Evolutionary conservation across 208 protist genomes (phyloP).

Genomic region (Acanthamoeba culbertsoni): DNA sequence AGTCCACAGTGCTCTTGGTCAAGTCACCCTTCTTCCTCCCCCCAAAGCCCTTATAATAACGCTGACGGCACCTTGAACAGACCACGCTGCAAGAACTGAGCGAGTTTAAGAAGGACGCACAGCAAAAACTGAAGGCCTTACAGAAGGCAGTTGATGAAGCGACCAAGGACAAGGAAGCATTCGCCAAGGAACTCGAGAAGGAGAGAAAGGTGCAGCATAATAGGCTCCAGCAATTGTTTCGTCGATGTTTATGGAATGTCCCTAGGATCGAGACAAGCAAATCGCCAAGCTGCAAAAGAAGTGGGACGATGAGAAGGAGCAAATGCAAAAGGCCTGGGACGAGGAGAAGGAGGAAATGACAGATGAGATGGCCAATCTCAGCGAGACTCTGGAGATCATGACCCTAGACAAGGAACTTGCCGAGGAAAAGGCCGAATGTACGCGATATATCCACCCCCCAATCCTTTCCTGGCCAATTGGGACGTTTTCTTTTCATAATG

Average conservation of each 20-base stretch:
- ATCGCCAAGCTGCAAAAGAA: slow-evolving; percentile 46
- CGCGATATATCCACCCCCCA: background rate
- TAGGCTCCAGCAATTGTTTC: background rate
- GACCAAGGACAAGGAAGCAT: background rate
- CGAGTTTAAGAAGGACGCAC: slow-evolving; percentile 55
- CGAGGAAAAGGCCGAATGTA: slow-evolving; percentile 52
- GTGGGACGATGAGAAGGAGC: slow-evolving; percentile 43
- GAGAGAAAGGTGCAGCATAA: slow-evolving; percentile 21
- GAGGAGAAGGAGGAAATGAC: slow-evolving; percentile 57
- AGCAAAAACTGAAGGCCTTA: slow-evolving; percentile 41
- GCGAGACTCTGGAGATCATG: slow-evolving; percentile 57
- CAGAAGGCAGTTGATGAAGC: slow-evolving; percentile 30
- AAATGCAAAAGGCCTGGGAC: slow-evolving; percentile 27
- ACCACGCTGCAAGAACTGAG: slow-evolving; percentile 39
- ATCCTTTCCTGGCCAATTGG: background rate
- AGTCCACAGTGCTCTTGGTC: background rate
- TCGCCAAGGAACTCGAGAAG: slow-evolving; percentile 45
- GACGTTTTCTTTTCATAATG: background rate
- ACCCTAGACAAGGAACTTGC: slow-evolving; percentile 58
- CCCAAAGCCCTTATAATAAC: background rate
- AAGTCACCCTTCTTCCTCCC: background rate
- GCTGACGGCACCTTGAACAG: background rate
- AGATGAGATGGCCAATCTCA: slow-evolving; percentile 46
- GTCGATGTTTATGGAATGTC: background rate
- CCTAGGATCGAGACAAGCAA: slow-evolving; percentile 45